These are phyloP conservation scores for Magnaporthiopsis rhizophila DNA, from an alignment of 2,329 filamentous ascomycete species.

Conservation along the genomic window DNA sequence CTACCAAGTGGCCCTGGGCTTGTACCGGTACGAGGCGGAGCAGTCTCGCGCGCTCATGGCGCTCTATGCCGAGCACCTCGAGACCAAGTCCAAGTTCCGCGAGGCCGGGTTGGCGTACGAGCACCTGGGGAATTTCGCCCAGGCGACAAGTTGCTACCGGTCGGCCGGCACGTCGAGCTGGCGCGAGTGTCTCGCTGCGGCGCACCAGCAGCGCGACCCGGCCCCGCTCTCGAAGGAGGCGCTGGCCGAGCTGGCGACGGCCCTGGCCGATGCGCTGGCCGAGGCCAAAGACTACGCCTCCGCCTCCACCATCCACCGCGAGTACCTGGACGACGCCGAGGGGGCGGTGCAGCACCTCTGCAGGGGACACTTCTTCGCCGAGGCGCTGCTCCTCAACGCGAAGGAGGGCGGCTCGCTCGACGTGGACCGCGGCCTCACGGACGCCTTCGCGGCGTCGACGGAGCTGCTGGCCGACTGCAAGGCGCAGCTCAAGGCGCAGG, in stretches of 20 bases:
- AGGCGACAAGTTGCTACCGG: conserved; percentile 77
- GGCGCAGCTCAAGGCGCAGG: conserved; percentile 71
- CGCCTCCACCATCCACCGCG: conserved; percentile 71
- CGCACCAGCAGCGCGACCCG: conserved; percentile 46
- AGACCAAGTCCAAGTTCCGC: conserved; percentile 65
- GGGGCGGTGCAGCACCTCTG: conserved; percentile 70
- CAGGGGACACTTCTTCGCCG: conserved; percentile 78
- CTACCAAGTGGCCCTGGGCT: conserved; percentile 66
- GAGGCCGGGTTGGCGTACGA: conserved; percentile 91
- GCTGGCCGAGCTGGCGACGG: conserved; percentile 59
- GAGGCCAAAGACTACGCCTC: conserved; percentile 79
- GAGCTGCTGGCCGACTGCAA: conserved; percentile 94
- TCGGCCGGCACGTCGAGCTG: conserved; percentile 69
- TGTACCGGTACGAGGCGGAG: conserved; percentile 74
- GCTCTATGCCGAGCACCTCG: conserved; percentile 73
- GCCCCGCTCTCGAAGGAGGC: conserved; percentile 29
- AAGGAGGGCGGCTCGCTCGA: conserved; percentile 51
- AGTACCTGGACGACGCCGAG: conserved; percentile 69
- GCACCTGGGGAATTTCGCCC: conserved; percentile 64
- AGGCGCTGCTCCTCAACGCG: conserved; percentile 73
- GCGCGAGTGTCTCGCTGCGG: conserved; percentile 82
- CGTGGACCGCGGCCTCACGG: conserved; percentile 71
- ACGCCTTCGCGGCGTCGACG: conserved; percentile 73
- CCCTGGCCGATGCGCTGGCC: conserved; percentile 68
- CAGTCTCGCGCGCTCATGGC: conserved; percentile 62